Percentiles rank a stretch among this genome's conserved stretches.
phyloP scores from a whole-genome alignment of 1,139 yeast genomes.

The Spathaspora sp. region DNA sequence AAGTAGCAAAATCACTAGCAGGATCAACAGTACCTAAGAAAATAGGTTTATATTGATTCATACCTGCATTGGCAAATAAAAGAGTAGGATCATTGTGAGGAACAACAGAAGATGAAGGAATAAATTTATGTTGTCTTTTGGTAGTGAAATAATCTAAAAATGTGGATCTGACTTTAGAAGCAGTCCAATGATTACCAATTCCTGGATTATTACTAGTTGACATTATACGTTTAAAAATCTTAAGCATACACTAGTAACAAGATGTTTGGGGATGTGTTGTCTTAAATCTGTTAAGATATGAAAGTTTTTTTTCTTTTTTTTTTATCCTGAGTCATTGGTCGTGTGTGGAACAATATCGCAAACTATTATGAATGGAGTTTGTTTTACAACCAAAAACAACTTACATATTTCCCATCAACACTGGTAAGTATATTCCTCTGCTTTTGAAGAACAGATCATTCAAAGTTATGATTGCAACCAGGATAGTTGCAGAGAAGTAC shows the following conservation, averaged over 20 bases:
- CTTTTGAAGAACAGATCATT: no score
- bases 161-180: conserved; percentile 78
- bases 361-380: no score
- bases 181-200: conserved; percentile 52
- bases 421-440: no score
- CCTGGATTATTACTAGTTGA: conserved; percentile 10
- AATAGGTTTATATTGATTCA: conserved; percentile 98
- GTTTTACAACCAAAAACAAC: no score
- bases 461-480: no score
- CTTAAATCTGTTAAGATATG: no score
- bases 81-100: conserved; percentile 98
- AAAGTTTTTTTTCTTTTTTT: no score
- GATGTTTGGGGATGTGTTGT: no score
- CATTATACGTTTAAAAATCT: conserved; percentile 10
- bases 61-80: conserved; percentile 95
- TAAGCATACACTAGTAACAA: neutral
- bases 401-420: no score
- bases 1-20: conserved; percentile 74
- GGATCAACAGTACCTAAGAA: conserved; percentile 97
- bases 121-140: conserved; percentile 67
- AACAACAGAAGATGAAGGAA: conserved; percentile 90
- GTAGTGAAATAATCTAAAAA: conserved; percentile 77
- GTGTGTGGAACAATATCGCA: no score
- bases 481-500: no score
- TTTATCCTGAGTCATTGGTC: no score